These are phyloP conservation scores for Lithospermum erythrorhizon DNA, from an alignment of 257 asterid species.

Conservation along the genomic window DNA sequence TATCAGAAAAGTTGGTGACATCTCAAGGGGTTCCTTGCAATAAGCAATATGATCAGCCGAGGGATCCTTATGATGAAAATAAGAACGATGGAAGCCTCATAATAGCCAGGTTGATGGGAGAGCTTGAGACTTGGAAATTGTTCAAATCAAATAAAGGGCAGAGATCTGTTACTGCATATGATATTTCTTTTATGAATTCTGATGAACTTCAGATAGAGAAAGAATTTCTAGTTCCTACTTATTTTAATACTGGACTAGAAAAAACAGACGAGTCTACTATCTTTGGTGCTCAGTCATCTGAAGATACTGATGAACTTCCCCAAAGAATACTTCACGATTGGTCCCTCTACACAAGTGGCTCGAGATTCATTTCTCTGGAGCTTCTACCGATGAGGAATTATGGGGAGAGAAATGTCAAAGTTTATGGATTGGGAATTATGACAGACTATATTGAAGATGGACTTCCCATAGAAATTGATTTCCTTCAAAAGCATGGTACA, in stretches of 20 bases:
- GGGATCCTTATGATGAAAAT: neutral
- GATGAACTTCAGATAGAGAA: slow-evolving; percentile 4
- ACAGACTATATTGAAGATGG: slow-evolving; percentile 4
- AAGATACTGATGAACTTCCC: slow-evolving; percentile 9
- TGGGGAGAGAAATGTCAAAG: neutral
- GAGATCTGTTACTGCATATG: neutral
- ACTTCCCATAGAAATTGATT: neutral
- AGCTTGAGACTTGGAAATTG: slow-evolving; percentile 1
- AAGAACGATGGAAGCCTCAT: neutral
- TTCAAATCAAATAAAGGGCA: neutral
- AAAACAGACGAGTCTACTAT: slow-evolving; percentile 7
- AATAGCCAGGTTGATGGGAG: slow-evolving; percentile 2
- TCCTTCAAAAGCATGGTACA: slow-evolving; percentile 3
- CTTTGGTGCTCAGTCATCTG: slow-evolving; percentile 3
- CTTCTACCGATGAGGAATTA: slow-evolving; percentile 6
- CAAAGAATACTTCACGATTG: slow-evolving; percentile 10
- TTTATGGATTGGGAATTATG: slow-evolving; percentile 10
- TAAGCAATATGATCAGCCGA: neutral
- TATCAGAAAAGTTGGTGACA: neutral
- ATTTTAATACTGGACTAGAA: neutral
- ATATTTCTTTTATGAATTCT: neutral
- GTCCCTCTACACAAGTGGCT: slow-evolving; percentile 9
- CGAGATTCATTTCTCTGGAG: slow-evolving; percentile 11
- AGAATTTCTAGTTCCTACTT: slow-evolving; percentile 10
- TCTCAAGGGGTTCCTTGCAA: neutral